Percentiles rank a stretch among this genome's conserved stretches.
These are phyloP conservation scores for Macrophomina phaseolina DNA, from an alignment of 2,329 filamentous ascomycete species.

Conservation along the genomic window DNA sequence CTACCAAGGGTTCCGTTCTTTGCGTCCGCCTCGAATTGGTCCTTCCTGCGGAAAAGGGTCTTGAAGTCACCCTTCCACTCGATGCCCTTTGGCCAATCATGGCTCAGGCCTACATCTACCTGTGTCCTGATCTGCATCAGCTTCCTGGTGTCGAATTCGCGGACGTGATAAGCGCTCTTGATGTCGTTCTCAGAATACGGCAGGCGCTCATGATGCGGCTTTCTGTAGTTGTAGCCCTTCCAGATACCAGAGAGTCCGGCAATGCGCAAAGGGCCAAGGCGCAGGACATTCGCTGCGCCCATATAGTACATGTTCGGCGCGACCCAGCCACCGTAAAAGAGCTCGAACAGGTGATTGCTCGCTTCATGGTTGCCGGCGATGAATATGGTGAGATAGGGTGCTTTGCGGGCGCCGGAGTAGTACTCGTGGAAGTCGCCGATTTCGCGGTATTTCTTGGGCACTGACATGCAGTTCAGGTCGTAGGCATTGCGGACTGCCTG, in stretches of 20 bases:
- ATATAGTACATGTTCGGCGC: slow-evolving; percentile 97
- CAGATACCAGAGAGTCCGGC: slow-evolving; percentile 92
- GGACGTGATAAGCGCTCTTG: slow-evolving; percentile 84
- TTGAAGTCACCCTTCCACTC: slow-evolving; percentile 77
- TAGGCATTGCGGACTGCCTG: slow-evolving; percentile 85
- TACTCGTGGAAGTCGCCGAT: slow-evolving; percentile 95
- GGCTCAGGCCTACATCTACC: slow-evolving; percentile 88
- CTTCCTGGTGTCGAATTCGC: slow-evolving; percentile 90
- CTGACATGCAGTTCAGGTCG: slow-evolving; percentile 87
- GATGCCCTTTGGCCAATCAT: slow-evolving; percentile 90
- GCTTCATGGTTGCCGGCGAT: slow-evolving; percentile 96
- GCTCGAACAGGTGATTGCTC: slow-evolving; percentile 84
- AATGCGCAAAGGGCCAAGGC: slow-evolving; percentile 83
- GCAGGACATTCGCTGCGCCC: slow-evolving; percentile 87
- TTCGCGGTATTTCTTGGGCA: slow-evolving; percentile 83
- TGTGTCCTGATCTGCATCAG: slow-evolving; percentile 83
- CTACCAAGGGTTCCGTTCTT: slow-evolving; percentile 77
- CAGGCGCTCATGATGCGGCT: slow-evolving; percentile 81
- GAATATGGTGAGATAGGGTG: slow-evolving; percentile 90
- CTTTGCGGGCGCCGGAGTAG: slow-evolving; percentile 77
- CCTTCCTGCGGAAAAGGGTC: slow-evolving; percentile 74
- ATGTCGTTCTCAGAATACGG: slow-evolving; percentile 81
- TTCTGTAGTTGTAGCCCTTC: slow-evolving; percentile 88
- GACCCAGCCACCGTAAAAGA: slow-evolving; percentile 97
- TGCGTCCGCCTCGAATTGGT: slow-evolving; percentile 77